Percentiles rank a stretch among this genome's conserved stretches.
These are phyloP conservation scores for Sabuloglossum arenarium DNA, from an alignment of 495 filamentous ascomycete species.

Conservation along the genomic window DNA sequence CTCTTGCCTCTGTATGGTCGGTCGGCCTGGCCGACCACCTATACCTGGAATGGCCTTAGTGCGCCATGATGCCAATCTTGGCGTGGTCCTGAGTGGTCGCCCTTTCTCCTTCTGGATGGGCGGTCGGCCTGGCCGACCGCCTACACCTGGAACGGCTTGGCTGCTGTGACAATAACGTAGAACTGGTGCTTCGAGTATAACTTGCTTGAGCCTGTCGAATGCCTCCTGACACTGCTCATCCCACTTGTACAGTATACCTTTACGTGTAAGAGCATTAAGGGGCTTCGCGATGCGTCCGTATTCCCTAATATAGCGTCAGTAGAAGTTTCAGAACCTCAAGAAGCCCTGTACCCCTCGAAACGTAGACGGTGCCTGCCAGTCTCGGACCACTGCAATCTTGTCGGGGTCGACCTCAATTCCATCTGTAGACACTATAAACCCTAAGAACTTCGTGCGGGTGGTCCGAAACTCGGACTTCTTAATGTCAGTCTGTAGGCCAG, in stretches of 20 bases:
- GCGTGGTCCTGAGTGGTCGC: no score
- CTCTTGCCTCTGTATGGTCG: no score
- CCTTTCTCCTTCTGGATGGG: no score
- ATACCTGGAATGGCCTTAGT: no score
- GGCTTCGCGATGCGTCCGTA: slow-evolving; percentile 5
- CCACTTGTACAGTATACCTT: not conserved
- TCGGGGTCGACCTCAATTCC: not conserved
- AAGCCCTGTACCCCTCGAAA: not conserved
- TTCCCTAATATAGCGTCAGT: slow-evolving; percentile 8
- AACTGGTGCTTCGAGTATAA: slow-evolving; percentile 5
- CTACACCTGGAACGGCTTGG: no score
- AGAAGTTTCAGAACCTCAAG: slow-evolving; percentile 6
- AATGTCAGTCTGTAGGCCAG: not conserved
- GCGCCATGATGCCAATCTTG: no score
- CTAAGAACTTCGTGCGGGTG: not conserved
- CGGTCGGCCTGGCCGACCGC: no score
- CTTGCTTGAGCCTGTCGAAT: slow-evolving; percentile 4
- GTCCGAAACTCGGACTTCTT: not conserved
- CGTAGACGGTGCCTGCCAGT: not conserved
- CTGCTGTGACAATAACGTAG: no score
- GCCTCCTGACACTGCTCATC: not conserved
- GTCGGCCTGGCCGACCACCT: no score
- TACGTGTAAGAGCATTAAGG: slow-evolving; percentile 3
- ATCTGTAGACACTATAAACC: not conserved
- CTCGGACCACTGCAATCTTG: not conserved